Conservation (phyloP, 805 yeast species). For the Teunomyces lycoperdinae region DNA sequence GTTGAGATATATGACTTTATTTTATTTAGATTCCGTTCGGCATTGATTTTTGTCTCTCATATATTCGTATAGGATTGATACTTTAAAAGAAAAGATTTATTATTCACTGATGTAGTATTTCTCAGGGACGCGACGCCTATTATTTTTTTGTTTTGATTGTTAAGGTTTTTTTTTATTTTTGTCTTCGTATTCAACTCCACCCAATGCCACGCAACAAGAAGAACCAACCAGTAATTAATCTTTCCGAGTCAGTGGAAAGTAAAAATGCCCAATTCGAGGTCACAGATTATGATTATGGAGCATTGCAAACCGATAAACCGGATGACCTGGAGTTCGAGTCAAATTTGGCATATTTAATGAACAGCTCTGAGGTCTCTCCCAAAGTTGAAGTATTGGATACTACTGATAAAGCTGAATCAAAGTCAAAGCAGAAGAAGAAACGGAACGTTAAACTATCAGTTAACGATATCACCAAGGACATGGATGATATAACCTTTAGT, state of each 20-base stretch:
- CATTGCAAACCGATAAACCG: slow-evolving; percentile 8
- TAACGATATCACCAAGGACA: slow-evolving; percentile 27
- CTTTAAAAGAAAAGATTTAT: slow-evolving; percentile 9
- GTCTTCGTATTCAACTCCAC: neutral
- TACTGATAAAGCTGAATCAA: neutral
- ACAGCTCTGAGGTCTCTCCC: slow-evolving; percentile 6
- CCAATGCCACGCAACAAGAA: slow-evolving; percentile 3
- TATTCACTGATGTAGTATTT: slow-evolving; percentile 1
- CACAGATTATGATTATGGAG: slow-evolving; percentile 15
- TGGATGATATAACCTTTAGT: slow-evolving; percentile 22
- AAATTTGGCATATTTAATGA: slow-evolving; percentile 29
- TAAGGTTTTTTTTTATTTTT: neutral
- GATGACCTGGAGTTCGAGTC: slow-evolving; percentile 22
- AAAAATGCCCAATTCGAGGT: slow-evolving; percentile 11
- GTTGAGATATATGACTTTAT: slow-evolving; percentile 8
- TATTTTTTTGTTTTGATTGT: neutral
- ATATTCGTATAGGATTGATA: slow-evolving; percentile 6
- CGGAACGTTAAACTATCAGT: slow-evolving; percentile 11
- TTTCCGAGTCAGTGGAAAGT: neutral
- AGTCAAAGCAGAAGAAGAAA: slow-evolving; percentile 4
- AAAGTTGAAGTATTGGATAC: neutral
- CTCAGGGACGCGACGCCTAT: neutral
- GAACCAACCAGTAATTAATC: neutral
- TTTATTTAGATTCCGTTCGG: slow-evolving; percentile 9
- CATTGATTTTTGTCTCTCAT: slow-evolving; percentile 8